A percentile compares a stretch with the other conserved stretches of the same genome.
These are phyloP conservation scores for Moniliella sp. DNA, from an alignment of 1,284 basidiomycete genomes.

Conservation along the genomic window DNA sequence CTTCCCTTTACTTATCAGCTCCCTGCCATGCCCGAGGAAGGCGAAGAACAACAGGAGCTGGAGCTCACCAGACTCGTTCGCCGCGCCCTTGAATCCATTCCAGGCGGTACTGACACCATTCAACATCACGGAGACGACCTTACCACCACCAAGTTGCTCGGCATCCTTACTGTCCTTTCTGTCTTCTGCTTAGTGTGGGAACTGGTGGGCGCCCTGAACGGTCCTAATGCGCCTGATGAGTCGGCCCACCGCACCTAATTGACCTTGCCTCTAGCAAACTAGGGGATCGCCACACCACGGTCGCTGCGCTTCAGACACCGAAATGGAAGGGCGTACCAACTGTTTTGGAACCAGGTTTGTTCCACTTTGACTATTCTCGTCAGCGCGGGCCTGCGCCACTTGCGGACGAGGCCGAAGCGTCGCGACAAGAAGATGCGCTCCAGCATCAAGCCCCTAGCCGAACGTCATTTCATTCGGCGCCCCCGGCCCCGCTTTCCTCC, in stretches of 20 bases:
- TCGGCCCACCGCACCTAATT: conserved; percentile 6
- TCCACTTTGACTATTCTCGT: conserved; percentile 1
- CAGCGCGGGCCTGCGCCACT: neutral
- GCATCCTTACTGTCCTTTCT: conserved; percentile 7
- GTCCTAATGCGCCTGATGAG: conserved; percentile 9
- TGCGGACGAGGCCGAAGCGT: conserved; percentile 1
- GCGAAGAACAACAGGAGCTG: conserved; percentile 1
- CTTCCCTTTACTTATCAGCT: conserved; percentile 13
- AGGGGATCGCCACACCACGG: neutral
- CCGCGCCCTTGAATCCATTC: neutral
- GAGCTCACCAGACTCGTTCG: neutral
- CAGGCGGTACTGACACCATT: neutral
- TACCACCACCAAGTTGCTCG: conserved; percentile 7
- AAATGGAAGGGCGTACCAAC: conserved; percentile 1
- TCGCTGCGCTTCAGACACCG: conserved; percentile 1
- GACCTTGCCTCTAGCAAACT: no score
- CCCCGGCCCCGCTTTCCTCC: no score
- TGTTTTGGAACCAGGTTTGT: conserved; percentile 1
- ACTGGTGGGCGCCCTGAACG: conserved; percentile 11
- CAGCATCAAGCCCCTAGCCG: no score
- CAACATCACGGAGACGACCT: neutral
- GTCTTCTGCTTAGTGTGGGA: conserved; percentile 12
- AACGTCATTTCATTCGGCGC: no score
- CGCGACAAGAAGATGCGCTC: no score
- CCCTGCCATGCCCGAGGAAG: conserved; percentile 5